phyloP scores from a whole-genome alignment of 2,329 filamentous ascomycete genomes.

The Exserohilum rostratum region DNA sequence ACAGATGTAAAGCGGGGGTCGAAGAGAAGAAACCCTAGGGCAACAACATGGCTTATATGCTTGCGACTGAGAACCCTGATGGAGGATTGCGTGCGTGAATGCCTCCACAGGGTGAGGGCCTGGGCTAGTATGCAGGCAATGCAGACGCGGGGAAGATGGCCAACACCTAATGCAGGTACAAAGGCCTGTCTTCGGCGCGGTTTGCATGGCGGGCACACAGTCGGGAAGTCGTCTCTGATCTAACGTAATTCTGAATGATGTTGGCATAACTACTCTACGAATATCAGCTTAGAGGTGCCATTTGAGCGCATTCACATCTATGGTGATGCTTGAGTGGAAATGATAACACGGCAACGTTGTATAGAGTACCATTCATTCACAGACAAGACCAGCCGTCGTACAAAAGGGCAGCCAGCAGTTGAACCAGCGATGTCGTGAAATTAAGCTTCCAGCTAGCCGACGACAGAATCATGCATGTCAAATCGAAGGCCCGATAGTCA shows the following conservation, averaged over 20 bases:
- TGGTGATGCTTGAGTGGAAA: too few species aligned
- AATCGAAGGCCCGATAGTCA: not conserved
- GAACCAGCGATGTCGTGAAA: too few species aligned
- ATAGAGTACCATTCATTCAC: too few species aligned
- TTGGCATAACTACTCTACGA: not conserved
- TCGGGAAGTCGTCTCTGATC: not conserved
- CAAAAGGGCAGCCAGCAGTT: not conserved
- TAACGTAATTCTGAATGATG: not conserved
- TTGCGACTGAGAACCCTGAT: conserved; percentile 29
- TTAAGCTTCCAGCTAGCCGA: not conserved
- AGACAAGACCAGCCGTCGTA: too few species aligned
- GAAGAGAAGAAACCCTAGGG: not conserved
- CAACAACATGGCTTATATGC: conserved; percentile 12
- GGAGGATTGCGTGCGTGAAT: conserved; percentile 11
- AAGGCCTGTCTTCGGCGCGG: conserved; percentile 1
- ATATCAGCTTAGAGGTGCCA: too few species aligned
- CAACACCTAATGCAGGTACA: conserved; percentile 13
- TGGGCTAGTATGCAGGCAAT: not conserved
- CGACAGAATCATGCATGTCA: not conserved
- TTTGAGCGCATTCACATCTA: too few species aligned
- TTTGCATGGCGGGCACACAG: not conserved
- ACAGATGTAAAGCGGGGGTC: not conserved
- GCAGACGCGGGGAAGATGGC: not conserved
- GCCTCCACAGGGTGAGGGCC: not conserved
- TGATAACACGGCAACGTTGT: too few species aligned